Conservation (phyloP, 305 asterid genomes). For the Plantago coronopus region DNA sequence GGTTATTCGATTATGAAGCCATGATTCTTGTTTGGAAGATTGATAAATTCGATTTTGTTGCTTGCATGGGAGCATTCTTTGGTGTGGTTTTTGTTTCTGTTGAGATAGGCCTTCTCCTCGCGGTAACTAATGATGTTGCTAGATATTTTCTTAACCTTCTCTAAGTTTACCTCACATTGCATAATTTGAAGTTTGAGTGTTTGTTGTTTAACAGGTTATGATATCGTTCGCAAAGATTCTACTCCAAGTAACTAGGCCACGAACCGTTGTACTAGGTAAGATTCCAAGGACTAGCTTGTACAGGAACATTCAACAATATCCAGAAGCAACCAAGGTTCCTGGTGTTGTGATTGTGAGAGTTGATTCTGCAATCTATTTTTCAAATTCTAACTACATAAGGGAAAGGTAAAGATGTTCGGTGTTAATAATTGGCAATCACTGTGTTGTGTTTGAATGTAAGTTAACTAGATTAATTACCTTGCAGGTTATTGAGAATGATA, state of each 20-base stretch:
- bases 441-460: neutral
- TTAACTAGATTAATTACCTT: neutral
- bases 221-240: constrained; percentile 70
- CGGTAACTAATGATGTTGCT: constrained; percentile 30
- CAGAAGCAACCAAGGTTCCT: constrained; percentile 51
- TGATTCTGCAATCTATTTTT: constrained; percentile 68
- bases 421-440: no score
- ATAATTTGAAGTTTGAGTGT: neutral
- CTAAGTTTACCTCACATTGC: neutral
- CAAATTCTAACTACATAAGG: constrained; percentile 54
- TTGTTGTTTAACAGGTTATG: constrained; percentile 33
- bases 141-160: neutral
- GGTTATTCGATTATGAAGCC: constrained; percentile 47
- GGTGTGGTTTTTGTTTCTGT: constrained; percentile 65
- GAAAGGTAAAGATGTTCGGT: constrained; percentile 40
- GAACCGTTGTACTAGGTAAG: constrained; percentile 51
- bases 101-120: constrained; percentile 59
- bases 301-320: constrained; percentile 53
- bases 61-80: constrained; percentile 75
- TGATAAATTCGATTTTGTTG: constrained; percentile 62
- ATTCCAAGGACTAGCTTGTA: constrained; percentile 57
- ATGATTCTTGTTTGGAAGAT: constrained; percentile 57
- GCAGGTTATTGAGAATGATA: constrained; percentile 53
- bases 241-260: constrained; percentile 68
- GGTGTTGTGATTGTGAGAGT: constrained; percentile 57